Base-by-base conservation (phyloP, 352 stramenopile species). In the Globisporangium alternatum region DNA sequence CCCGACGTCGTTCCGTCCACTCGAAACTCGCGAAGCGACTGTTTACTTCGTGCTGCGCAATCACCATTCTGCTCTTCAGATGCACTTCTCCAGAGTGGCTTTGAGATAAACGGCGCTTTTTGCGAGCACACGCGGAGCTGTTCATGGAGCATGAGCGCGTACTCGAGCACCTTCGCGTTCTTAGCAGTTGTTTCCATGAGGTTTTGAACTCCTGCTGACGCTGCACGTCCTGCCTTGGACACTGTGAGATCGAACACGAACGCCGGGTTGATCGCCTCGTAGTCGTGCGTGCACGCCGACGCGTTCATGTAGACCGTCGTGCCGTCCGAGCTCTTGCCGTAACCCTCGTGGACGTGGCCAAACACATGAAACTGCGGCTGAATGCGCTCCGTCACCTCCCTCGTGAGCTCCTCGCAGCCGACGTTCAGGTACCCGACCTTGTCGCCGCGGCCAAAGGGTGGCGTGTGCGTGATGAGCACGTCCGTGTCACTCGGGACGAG, bases 261-360 rank as follows among this genome's bases (percentile, higher is more conserved):
- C 3, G 83, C 62, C 9, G 76, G 57, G 56, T 94, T 91, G 51
- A 86, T 71, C 2, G 85, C 81, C 43, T 90, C 77, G 72, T 94
- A 92, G 60, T 88, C 72, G 66, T 90, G 78, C 12, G 78, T 93
- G 49, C 83, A 95, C 3, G 76, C 77, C 4, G 88, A 91, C 5
- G 89, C 88, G 62, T 98, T 98, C 37, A 97, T 75, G 67, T 86
- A 98, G 0, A 89, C 82, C 13, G 91, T 98, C 2, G 66, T 64
- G 28, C 83, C 85, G 71, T 95, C 81, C 10, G 63, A 77, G 19
- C 72, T 88, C 12, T 70, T 67, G 43, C 91, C 91, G 65, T 94
- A 92, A 37, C 80, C 83, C 72, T 97, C 86, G 61, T 97, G 91
- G 53, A 98, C 91, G 60, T 98, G 91, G 2, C 91, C 91, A 72